Evolutionary conservation across 306 rosid genomes (phyloP).

Genomic region (Gleditsia sinensis): DNA sequence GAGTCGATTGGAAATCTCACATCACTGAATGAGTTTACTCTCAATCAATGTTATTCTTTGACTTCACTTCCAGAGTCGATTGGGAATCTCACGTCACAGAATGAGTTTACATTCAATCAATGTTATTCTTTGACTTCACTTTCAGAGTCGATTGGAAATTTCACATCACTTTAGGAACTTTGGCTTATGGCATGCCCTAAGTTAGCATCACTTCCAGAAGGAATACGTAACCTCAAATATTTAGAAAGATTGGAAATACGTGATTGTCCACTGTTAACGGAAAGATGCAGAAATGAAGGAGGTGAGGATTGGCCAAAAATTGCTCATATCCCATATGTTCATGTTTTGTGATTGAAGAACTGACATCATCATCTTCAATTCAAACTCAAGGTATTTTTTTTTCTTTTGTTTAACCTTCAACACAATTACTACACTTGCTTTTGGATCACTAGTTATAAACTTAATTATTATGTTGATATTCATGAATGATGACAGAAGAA

Average conservation of each 20-base stretch:
- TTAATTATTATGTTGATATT: no score
- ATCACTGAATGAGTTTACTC: no score
- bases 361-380: not conserved
- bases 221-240: not conserved
- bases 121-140: no score
- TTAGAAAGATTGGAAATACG: not conserved
- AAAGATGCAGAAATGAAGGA: not conserved
- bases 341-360: not conserved
- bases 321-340: conserved; percentile 15
- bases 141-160: not conserved
- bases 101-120: no score
- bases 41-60: not conserved
- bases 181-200: rapidly evolving
- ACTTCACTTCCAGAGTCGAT: not conserved
- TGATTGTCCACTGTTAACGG: not conserved
- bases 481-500: no score
- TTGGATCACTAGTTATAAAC: no score
- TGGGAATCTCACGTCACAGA: no score
- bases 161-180: not conserved
- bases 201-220: not conserved
- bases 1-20: not conserved
- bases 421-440: no score
- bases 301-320: conserved; percentile 30
- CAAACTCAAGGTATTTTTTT: no score
- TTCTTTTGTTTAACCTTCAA: no score